A percentile compares a stretch with the other conserved stretches of the same genome.
phyloP scores from a whole-genome alignment of 305 asterid species.

The Fraxinus sp. region DNA sequence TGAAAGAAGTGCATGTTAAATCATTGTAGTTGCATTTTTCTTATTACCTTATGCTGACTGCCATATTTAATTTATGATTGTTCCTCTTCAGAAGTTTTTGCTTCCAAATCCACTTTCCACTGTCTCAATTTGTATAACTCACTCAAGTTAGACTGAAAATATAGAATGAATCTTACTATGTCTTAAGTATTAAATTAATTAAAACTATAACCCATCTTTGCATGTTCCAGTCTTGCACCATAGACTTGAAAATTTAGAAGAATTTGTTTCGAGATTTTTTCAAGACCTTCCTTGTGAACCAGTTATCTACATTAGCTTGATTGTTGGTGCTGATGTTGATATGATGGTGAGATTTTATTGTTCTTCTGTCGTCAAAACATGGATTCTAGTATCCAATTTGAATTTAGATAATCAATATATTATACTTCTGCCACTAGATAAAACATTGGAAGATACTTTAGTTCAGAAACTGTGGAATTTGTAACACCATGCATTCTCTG shows the following conservation, averaged over 20 bases:
- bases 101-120: slow-evolving; percentile 31
- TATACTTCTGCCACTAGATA: slow-evolving; percentile 59
- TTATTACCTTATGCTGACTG: neutral
- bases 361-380: slow-evolving; percentile 48
- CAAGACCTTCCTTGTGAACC: slow-evolving; percentile 13
- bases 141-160: slow-evolving; percentile 39
- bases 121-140: slow-evolving; percentile 23
- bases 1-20: neutral
- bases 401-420: slow-evolving; percentile 62
- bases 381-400: slow-evolving; percentile 80
- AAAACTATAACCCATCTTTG: neutral
- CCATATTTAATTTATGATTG: neutral
- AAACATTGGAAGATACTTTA: slow-evolving; percentile 54
- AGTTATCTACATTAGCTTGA: too few relatives aligned
- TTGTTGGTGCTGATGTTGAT: slow-evolving; percentile 52
- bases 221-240: slow-evolving; percentile 48
- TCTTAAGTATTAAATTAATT: neutral
- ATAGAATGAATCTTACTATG: slow-evolving; percentile 15
- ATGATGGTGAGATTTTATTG: slow-evolving; percentile 56
- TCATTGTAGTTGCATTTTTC: neutral
- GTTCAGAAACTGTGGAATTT: slow-evolving; percentile 10
- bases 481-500: slow-evolving; percentile 18
- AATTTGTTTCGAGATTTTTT: neutral
- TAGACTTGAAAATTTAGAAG: too few relatives aligned
- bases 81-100: slow-evolving; percentile 30